A percentile compares a stretch with the other conserved stretches of the same genome.
Conservation (phyloP, 176 grass and related monocot genomes). For the Triticum urartu region DNA sequence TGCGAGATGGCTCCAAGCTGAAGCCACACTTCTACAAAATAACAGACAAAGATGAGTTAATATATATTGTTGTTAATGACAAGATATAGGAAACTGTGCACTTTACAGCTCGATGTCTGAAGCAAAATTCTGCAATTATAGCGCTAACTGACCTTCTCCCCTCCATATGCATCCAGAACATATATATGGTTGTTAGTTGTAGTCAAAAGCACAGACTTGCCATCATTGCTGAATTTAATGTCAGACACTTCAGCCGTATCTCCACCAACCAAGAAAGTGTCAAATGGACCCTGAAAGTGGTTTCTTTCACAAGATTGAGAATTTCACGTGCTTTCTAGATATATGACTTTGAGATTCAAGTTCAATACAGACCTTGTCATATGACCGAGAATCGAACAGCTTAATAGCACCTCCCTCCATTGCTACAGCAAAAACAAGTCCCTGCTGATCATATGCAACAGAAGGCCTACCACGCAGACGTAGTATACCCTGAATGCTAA, state of each 20-base stretch:
- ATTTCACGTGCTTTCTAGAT: neutral
- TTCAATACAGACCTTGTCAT: constrained; percentile 73
- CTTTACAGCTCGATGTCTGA: neutral
- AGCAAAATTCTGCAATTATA: neutral
- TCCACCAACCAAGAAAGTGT: constrained; percentile 93
- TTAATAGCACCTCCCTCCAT: constrained; percentile 99
- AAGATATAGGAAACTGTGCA: constrained; percentile 7
- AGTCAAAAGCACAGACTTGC: constrained; percentile 95
- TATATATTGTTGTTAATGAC: neutral
- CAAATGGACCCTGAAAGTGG: constrained; percentile 86
- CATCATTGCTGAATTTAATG: constrained; percentile 98
- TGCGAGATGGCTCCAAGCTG: constrained; percentile 92
- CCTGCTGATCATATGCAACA: constrained; percentile 99
- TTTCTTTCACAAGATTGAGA: constrained; percentile 13
- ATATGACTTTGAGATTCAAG: neutral
- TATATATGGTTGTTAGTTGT: constrained; percentile 98
- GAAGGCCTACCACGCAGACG: constrained; percentile 82
- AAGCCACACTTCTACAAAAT: constrained; percentile 86
- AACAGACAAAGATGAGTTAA: constrained; percentile 6
- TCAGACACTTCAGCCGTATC: constrained; percentile 96
- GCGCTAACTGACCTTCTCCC: constrained; percentile 65
- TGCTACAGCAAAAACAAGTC: constrained; percentile 94
- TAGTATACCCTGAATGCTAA: constrained; percentile 76
- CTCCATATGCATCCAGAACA: constrained; percentile 97
- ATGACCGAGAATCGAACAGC: constrained; percentile 95